Conservation (phyloP, 108 stramenopile species). For the Cyclotella choctawhatcheeana region DNA sequence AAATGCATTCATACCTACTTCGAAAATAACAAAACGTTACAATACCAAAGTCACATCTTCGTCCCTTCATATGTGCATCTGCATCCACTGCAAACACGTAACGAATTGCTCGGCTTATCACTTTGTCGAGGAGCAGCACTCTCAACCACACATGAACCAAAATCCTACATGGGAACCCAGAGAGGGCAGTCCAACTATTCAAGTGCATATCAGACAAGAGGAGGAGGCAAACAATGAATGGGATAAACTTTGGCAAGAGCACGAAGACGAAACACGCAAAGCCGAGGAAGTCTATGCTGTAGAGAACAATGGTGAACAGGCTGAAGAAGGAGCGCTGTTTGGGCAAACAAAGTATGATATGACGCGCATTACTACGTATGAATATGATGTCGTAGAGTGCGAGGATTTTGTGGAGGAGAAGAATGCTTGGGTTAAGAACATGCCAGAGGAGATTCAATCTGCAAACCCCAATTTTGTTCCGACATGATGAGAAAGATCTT, state of each 20-base stretch:
- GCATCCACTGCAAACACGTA: conserved; percentile 80
- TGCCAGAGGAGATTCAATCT: conserved; percentile 84
- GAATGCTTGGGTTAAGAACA: conserved; percentile 84
- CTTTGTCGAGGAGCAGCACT: conserved; percentile 87
- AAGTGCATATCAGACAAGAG: conserved; percentile 82
- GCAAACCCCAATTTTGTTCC: conserved; percentile 91
- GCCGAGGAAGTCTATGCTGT: conserved; percentile 36
- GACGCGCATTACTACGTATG: conserved; percentile 62
- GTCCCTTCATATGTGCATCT: conserved; percentile 67
- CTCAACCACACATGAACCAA: conserved; percentile 87
- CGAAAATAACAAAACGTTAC: not conserved
- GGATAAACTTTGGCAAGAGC: conserved; percentile 57
- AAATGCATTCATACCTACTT: not conserved
- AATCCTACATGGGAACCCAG: conserved; percentile 80
- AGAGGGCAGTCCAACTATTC: conserved; percentile 85
- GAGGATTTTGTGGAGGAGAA: conserved; percentile 79
- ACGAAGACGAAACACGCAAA: conserved; percentile 49
- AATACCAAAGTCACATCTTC: not conserved
- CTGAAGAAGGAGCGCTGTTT: conserved; percentile 24
- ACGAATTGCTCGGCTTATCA: conserved; percentile 85
- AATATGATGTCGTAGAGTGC: conserved; percentile 89
- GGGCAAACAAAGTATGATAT: conserved; percentile 72
- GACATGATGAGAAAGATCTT: conserved; percentile 61
- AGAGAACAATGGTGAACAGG: conserved; percentile 11
- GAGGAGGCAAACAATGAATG: conserved; percentile 34